Conservation (phyloP, 768 basidiomycete species). For the Phaeotremella fagi region DNA sequence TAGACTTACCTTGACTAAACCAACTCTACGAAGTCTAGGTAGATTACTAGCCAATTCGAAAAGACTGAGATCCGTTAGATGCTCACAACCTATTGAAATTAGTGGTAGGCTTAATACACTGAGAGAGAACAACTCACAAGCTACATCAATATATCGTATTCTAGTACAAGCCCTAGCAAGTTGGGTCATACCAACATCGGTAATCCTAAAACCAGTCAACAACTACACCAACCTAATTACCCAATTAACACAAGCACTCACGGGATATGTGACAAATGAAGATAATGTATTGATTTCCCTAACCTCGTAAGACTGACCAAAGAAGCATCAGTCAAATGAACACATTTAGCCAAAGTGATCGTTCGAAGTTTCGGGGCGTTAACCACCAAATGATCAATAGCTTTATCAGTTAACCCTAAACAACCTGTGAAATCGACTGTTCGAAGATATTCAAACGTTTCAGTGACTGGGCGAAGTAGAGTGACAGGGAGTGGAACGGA, state of each 20-base stretch:
- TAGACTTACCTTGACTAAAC: constrained; percentile 69
- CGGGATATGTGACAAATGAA: constrained; percentile 86
- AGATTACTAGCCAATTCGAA: constrained; percentile 75
- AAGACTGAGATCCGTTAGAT: constrained; percentile 88
- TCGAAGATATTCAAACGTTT: constrained; percentile 73
- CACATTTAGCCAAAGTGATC: constrained; percentile 80
- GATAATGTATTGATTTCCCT: constrained; percentile 87
- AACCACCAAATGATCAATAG: constrained; percentile 73
- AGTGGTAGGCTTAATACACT: constrained; percentile 1
- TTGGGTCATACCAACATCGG: constrained; percentile 76
- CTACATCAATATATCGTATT: constrained; percentile 91
- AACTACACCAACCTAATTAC: constrained; percentile 21
- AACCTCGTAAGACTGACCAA: constrained; percentile 78
- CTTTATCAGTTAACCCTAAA: constrained; percentile 69
- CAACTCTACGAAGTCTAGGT: constrained; percentile 86
- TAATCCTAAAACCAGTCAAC: constrained; percentile 58
- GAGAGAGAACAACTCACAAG: constrained; percentile 60
- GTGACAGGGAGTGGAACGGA: not conserved
- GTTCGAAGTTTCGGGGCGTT: constrained; percentile 80
- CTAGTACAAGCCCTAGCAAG: constrained; percentile 83
- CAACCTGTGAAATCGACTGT: constrained; percentile 91
- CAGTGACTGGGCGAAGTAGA: constrained; percentile 11
- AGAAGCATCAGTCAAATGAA: constrained; percentile 68
- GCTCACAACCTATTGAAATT: constrained; percentile 62
- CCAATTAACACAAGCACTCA: constrained; percentile 31